A percentile compares a stretch with the other conserved stretches of the same genome.
These are phyloP conservation scores for Kwoniella newhampshirensis DNA, from an alignment of 768 basidiomycete species.

Conservation along the genomic window DNA sequence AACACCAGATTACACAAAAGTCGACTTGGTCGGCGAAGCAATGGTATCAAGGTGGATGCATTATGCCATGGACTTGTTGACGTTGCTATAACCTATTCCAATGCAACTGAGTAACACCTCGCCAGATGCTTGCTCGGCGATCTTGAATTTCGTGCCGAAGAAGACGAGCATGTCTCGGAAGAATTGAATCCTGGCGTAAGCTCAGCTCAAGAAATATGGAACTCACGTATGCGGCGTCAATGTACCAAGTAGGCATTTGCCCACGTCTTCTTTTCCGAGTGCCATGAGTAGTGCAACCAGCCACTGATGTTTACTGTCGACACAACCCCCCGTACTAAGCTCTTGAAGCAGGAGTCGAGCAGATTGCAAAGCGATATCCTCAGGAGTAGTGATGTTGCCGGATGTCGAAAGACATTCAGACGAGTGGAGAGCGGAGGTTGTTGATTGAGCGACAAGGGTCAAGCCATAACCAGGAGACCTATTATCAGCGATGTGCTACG, in stretches of 20 bases:
- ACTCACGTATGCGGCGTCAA: conserved; percentile 77
- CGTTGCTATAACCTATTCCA: conserved; percentile 87
- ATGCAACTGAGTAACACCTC: conserved; percentile 85
- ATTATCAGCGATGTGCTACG: neutral
- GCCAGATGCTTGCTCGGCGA: conserved; percentile 55
- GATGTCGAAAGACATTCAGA: conserved; percentile 81
- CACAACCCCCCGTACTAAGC: conserved; percentile 78
- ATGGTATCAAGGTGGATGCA: conserved; percentile 1
- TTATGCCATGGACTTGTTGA: conserved; percentile 55
- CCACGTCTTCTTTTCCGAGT: conserved; percentile 95
- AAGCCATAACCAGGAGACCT: conserved; percentile 97
- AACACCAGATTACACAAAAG: too few relatives aligned
- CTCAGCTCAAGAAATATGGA: conserved; percentile 8
- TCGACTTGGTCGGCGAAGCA: too few relatives aligned
- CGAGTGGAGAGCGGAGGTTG: conserved; percentile 82
- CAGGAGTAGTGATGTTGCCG: conserved; percentile 66
- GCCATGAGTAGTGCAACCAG: conserved; percentile 87
- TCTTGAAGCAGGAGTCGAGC: conserved; percentile 75
- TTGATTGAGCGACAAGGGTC: conserved; percentile 85
- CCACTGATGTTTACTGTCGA: conserved; percentile 84
- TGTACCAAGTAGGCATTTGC: conserved; percentile 79
- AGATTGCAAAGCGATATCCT: conserved; percentile 84
- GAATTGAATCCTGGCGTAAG: conserved; percentile 75
- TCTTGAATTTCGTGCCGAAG: conserved; percentile 93
- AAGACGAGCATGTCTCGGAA: conserved; percentile 75